phyloP scores from a whole-genome alignment of 164 flowering plant species.

The Tetracentron sinense region DNA sequence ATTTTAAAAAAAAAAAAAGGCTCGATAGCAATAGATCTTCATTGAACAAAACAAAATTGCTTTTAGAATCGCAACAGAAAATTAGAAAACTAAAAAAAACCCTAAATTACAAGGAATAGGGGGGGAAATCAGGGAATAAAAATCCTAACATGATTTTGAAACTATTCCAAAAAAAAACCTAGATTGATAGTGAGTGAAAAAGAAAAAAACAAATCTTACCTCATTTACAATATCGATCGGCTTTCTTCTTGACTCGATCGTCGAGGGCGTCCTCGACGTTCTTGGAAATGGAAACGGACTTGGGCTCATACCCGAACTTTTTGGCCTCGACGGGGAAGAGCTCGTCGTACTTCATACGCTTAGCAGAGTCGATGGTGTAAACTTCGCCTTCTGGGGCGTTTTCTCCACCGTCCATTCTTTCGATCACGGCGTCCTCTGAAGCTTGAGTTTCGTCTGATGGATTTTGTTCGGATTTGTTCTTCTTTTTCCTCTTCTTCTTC shows the following conservation, averaged over 20 bases:
- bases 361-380: conserved; percentile 83
- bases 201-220: not conserved
- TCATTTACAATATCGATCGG: conserved; percentile 94
- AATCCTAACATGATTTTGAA: no score
- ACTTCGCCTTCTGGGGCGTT: conserved; percentile 19
- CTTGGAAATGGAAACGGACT: conserved; percentile 31
- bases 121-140: no score
- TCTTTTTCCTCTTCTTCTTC: conserved; percentile 52
- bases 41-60: no score
- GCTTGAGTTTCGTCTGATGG: conserved; percentile 8
- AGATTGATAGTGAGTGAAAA: not conserved
- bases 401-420: conserved; percentile 19
- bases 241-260: conserved; percentile 95
- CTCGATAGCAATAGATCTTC: no score
- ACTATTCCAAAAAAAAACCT: not conserved
- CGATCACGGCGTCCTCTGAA: not conserved
- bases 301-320: conserved; percentile 72
- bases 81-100: no score
- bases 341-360: conserved; percentile 78
- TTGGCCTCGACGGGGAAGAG: conserved; percentile 81
- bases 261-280: conserved; percentile 81
- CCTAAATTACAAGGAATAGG: not conserved
- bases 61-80: no score
- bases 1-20: no score
- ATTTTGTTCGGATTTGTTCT: conserved; percentile 23